Evolutionary conservation across 2,329 filamentous ascomycete genomes (phyloP), one percentile per base, ranked within the genome.

Genomic region (Apiospora arundinis): DNA sequence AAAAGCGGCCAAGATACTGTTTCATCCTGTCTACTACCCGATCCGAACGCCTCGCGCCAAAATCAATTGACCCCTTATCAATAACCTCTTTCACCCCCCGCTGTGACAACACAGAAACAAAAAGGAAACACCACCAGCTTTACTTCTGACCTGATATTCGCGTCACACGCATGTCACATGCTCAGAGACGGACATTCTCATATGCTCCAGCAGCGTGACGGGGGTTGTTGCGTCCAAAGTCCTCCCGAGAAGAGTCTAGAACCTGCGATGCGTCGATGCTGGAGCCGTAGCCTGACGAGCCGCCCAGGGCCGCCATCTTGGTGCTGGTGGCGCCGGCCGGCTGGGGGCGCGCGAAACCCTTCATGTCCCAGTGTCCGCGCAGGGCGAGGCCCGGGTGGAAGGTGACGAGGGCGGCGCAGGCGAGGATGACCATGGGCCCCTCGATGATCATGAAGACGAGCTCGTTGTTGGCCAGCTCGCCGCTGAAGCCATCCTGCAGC

Each of bases 401-500:
- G 18, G 75, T 46, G 23, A 78, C 81, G 70, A 83, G 73, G 4
- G 73, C 60, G 7, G 79, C 32, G 6, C 73, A 73, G 0, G 80
- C 78, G 2, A 79, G n/a, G 70, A 75, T 74, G 45, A 83, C 78
- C 80, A 82, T 81, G 8, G 77, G 71, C 11, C 84, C 84, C 77
- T 88, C 87, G 3, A 88, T 76, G 0, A 77, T 83, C 72, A 88
- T 85, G 74, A 88, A 88, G 9, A 85, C 75, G 0, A 77, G 74
- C 76, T 89, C 80, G 44, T 88, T 78, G 65, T 77, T 77, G 67
- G 90, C 85, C 74, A 91, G 76, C 21, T 97, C 76, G 0, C 88
- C 89, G 1, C 71, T 75, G 82, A 88, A 92, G 2, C 90, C 89
- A 25, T 88, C 82, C 71, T 84, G 85, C 72, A 92, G 78, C 80